Conservation (phyloP, 306 rosid genomes). For the Psophocarpus tetragonolobus region DNA sequence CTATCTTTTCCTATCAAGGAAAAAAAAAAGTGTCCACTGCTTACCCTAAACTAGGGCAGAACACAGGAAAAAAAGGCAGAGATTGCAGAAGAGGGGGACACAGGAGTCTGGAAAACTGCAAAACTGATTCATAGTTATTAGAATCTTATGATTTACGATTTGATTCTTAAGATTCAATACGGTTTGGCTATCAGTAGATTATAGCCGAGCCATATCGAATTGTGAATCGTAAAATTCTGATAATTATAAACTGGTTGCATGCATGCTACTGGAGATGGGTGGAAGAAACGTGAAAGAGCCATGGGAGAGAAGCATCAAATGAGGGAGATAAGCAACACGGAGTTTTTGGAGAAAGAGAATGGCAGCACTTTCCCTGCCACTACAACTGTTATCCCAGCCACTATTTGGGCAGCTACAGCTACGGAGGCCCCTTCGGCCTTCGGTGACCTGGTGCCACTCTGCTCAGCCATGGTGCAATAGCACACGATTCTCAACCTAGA, state of each 20-base stretch:
- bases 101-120: not conserved
- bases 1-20: not conserved
- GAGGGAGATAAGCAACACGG: not conserved
- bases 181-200: too few species aligned
- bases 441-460: not conserved
- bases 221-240: too few species aligned
- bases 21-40: not conserved
- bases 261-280: not conserved
- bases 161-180: too few species aligned
- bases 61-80: not conserved
- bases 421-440: not conserved
- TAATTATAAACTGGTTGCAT: not conserved
- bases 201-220: too few species aligned
- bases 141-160: too few species aligned
- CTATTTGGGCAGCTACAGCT: not conserved
- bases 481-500: not conserved
- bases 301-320: not conserved
- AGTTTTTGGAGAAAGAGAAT: not conserved
- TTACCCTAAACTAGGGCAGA: not conserved
- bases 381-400: not conserved
- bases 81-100: not conserved
- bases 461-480: not conserved
- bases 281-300: not conserved
- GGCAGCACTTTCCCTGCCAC: not conserved
- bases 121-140: too few species aligned